Conservation (phyloP, 805 yeast species). For the Candida caryicola region DNA sequence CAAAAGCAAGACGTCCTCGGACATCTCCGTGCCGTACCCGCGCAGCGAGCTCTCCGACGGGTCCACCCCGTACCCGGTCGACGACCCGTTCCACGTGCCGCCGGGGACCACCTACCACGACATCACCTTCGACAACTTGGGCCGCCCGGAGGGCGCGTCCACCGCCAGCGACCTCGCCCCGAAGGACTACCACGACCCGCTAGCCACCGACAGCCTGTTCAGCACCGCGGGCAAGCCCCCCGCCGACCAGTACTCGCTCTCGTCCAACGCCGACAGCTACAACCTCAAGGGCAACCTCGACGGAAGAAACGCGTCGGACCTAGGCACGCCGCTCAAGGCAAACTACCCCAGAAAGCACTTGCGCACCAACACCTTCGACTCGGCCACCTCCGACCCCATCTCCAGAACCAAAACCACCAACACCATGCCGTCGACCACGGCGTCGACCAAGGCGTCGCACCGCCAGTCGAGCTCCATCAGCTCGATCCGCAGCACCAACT, state of each 20-base stretch:
- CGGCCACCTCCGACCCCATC: conserved; percentile 5
- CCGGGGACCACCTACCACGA: neutral
- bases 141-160: neutral
- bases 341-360: conserved; percentile 2
- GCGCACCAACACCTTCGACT: conserved; percentile 5
- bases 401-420: conserved; percentile 8
- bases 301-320: neutral
- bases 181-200: neutral
- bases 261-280: neutral
- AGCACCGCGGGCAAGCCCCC: neutral
- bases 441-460: conserved; percentile 12
- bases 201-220: neutral
- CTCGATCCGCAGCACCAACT: conserved; percentile 32
- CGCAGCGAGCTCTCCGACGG: neutral
- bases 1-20: neutral
- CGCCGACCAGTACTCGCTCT: neutral
- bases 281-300: neutral
- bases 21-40: neutral
- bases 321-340: neutral
- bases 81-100: conserved; percentile 5
- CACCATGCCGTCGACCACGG: conserved; percentile 2
- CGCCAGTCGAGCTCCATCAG: conserved; percentile 31
- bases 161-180: neutral
- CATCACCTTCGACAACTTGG: neutral
- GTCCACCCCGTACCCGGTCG: conserved; percentile 16